A percentile compares a stretch with the other conserved stretches of the same genome.
Conservation (phyloP, 306 rosid genomes). For the Inga laurina region DNA sequence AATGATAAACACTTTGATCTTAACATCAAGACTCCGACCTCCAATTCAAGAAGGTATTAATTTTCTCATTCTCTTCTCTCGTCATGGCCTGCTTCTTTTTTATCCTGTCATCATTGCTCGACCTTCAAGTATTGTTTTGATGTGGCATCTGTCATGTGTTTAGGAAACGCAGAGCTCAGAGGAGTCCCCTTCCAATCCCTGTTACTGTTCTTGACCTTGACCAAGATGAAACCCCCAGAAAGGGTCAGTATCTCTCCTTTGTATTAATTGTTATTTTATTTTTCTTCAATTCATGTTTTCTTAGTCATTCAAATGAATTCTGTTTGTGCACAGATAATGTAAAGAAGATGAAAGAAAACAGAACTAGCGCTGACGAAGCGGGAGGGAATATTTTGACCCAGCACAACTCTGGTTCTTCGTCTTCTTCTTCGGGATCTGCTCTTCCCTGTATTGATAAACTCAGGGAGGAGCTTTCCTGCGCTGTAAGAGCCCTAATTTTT, state of each 20-base stretch:
- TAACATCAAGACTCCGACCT: conserved; percentile 61
- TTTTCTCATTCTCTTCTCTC: not conserved
- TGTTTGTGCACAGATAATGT: conserved; percentile 41
- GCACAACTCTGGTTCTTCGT: conserved; percentile 34
- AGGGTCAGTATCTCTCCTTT: conserved; percentile 42
- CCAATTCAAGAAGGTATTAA: conserved; percentile 65
- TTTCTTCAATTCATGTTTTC: not conserved
- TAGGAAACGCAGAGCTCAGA: conserved; percentile 74
- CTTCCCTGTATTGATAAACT: conserved; percentile 87
- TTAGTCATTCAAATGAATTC: not conserved
- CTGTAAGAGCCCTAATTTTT: conserved; percentile 50
- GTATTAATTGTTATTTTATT: not conserved
- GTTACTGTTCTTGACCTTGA: conserved; percentile 71
- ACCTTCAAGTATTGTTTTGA: not conserved
- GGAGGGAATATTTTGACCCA: conserved; percentile 36
- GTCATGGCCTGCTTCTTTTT: not conserved
- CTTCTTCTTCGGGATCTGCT: conserved; percentile 35
- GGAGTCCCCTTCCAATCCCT: conserved; percentile 56
- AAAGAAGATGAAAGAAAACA: conserved; percentile 41
- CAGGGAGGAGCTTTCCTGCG: conserved; percentile 94
- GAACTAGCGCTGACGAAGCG: conserved; percentile 34
- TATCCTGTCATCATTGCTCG: not conserved
- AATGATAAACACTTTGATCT: conserved; percentile 50
- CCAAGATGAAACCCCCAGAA: conserved; percentile 49
- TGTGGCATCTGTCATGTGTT: not conserved